Evolutionary conservation across 805 yeast species (phyloP), one percentile per base, ranked within the genome.

Genomic region (Monosporozyma solicola): DNA sequence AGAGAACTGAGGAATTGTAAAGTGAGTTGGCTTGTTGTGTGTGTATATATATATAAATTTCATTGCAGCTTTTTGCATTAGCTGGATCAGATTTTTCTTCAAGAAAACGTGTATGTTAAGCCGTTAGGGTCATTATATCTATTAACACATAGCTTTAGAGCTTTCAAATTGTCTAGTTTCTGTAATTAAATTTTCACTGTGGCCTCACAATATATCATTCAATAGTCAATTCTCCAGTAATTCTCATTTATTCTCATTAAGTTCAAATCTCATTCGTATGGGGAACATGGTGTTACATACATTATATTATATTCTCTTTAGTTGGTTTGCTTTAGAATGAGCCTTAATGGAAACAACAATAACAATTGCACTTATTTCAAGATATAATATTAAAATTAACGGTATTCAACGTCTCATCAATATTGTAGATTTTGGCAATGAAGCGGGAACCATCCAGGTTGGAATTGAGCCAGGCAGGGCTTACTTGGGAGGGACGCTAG

Each of bases 221-320:
- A 27, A 27, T 32, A 37, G 22, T 37, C 8, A n/a, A 8, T 20
- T 25, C 10, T 39, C 25, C 25, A 33, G 5, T 33, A 11, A 11
- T 33, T 15, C 15, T 2, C 20, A n/a, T 20, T 33, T 2, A 11
- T 33, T 15, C 15, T 2, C 20, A n/a, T 20, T 37, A 39, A 20
- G 20, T 8, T 39, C 25, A 16, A 16, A 16, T 39, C 20, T 39
- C 25, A 39, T 8, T 22, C 43, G 20, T 39, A 15, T 22, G 32
- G 31, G 25, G 48, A 1, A 5, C 7, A 7, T 5, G 29, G 29
- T 27, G 29, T 27, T 20, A 50, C 61, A 59, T 59, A 59, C 62
- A 51, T 52, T 55, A 49, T 51, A 52, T 54, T 57, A 52, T 57
- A 59, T 51, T 54, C 53, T 58, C 59, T 54, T 55, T 48, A 45